These are phyloP conservation scores for Carnegiea gigantea DNA, from an alignment of 179 eudicot genomes.

Conservation along the genomic window DNA sequence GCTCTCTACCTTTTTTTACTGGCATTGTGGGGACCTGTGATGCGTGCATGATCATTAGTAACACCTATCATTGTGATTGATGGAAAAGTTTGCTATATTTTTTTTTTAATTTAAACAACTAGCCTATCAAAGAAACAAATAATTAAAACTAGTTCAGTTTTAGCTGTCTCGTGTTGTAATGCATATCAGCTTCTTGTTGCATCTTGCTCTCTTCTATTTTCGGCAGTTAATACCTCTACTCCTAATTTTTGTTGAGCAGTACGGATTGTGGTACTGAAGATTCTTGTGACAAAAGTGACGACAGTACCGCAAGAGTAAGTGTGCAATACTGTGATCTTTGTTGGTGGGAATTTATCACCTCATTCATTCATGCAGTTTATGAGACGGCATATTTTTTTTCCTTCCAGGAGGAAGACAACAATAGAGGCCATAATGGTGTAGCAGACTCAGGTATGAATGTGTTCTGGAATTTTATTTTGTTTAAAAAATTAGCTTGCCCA, in stretches of 20 bases:
- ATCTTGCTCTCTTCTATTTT: not conserved
- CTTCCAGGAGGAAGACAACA: conserved; percentile 40
- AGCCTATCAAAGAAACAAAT: too few species aligned
- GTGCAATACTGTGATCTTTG: not conserved
- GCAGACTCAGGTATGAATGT: conserved; percentile 36
- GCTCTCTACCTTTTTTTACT: too few species aligned
- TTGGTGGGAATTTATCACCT: conserved; percentile 5
- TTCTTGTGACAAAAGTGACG: conserved; percentile 86
- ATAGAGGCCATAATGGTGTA: conserved; percentile 34
- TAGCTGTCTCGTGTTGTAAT: not conserved
- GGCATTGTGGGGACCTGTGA: too few species aligned
- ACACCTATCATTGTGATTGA: too few species aligned
- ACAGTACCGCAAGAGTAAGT: conserved; percentile 67
- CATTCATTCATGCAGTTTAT: conserved; percentile 9
- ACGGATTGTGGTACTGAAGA: conserved; percentile 80
- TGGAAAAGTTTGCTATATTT: too few species aligned
- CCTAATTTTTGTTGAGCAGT: conserved; percentile 19
- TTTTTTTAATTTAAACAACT: too few species aligned
- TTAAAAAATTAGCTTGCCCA: too few species aligned
- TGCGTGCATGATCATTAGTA: too few species aligned
- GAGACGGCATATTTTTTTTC: conserved; percentile 3
- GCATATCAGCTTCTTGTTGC: not conserved
- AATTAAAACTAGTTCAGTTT: too few species aligned
- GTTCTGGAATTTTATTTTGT: not conserved
- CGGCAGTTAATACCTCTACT: not conserved